These are phyloP conservation scores for Trichophyton equinum DNA, from an alignment of 2,329 filamentous ascomycete genomes.

Conservation along the genomic window DNA sequence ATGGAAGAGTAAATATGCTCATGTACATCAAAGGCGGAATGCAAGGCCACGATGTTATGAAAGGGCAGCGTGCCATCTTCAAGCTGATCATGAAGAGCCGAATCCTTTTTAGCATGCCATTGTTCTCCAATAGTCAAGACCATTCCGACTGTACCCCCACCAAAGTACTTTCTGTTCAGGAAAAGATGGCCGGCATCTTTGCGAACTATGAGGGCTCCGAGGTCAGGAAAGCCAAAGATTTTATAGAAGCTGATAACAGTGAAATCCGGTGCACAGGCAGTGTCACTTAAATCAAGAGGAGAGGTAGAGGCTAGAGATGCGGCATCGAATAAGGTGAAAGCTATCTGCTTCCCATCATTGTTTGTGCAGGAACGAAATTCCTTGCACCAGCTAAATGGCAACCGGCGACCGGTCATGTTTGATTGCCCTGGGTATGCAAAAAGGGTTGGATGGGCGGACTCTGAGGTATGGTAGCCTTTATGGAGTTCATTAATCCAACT, in stretches of 20 bases:
- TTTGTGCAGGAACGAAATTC: conserved; percentile 22
- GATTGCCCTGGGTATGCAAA: conserved; percentile 87
- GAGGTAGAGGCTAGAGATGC: conserved; percentile 70
- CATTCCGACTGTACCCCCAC: conserved; percentile 87
- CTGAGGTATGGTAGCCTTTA: background rate
- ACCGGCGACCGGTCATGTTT: conserved; percentile 73
- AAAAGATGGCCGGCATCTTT: conserved; percentile 56
- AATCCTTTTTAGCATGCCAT: conserved; percentile 69
- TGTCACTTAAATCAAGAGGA: conserved; percentile 55
- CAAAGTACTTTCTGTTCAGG: conserved; percentile 65
- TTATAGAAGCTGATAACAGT: conserved; percentile 84
- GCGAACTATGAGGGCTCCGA: conserved; percentile 72
- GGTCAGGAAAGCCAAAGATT: conserved; percentile 91
- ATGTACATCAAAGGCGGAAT: conserved; percentile 60
- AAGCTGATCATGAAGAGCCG: conserved; percentile 62
- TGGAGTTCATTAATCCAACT: conserved; percentile 45
- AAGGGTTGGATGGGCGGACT: conserved; percentile 30
- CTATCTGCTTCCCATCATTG: conserved; percentile 19
- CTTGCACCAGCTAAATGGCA: conserved; percentile 57
- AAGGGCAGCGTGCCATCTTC: conserved; percentile 89
- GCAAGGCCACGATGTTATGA: conserved; percentile 76
- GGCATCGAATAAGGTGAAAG: conserved; percentile 68
- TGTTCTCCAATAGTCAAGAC: conserved; percentile 63
- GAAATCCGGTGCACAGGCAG: conserved; percentile 61
- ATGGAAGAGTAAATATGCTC: conserved; percentile 58